Base-by-base conservation (phyloP, 371 early-diverging fungal species). In the Actinomortierella ambigua region DNA sequence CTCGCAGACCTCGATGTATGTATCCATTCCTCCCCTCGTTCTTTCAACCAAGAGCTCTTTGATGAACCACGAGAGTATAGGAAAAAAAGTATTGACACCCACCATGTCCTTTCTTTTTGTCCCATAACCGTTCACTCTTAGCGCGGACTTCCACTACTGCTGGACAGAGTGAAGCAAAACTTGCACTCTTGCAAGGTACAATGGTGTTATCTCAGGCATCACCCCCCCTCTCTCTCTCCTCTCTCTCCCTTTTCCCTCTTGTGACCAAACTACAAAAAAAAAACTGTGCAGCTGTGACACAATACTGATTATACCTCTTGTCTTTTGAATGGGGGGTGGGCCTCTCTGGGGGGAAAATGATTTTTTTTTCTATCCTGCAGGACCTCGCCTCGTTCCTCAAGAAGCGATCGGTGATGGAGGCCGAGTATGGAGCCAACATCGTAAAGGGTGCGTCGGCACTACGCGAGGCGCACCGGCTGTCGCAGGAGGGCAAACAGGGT, bases 141-240 rank as follows among this genome's bases (percentile, higher is more conserved):
- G 77, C 64, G 63, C 18, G 78, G 78, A 11, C 41, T 78, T 24
- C 63, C 63, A 3, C 59, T 78, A 24, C 53, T 78, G 7, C 55
- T 78, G 40, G 78, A 78, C 18, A 59, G 78, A 20, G 64, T 78
- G 53, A 78, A 78, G 56, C 78, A 78, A 48, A 78, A 78, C 29
- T 34, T 68, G 17, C 66, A 66, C 27, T 78, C 78, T 11, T 65
- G 70, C 78, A 78, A 78, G 42, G 70, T 77, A 61, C 41, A 15
- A 26, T 42, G 9, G 7, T 22, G 26, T 17, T 24, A 17, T 5
- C 2, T 0, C 24, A 15, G 26, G 28, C 11, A 0, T 24, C 4
- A 11, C 22, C 28, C 4, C 50, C 15, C 8, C 17, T 15, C 46
- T 46, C 22, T 46, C 17, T 46, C 17, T 46, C 17, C 22, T 28